Percentiles rank a stretch among this genome's conserved stretches.
Conservation (phyloP, 176 grass and related monocot genomes). For the Avena eriantha region DNA sequence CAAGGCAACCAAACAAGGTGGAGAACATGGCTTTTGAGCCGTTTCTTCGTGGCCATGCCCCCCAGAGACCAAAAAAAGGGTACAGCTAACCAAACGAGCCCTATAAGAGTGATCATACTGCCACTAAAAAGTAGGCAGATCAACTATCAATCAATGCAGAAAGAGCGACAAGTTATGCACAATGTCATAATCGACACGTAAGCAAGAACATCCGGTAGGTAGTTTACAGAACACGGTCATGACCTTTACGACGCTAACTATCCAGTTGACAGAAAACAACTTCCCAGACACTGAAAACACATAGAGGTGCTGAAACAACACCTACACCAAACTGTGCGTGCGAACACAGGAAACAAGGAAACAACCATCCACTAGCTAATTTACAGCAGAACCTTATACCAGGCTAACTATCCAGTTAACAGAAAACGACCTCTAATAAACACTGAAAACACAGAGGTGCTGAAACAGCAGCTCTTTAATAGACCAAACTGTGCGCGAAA, state of each 20-base stretch:
- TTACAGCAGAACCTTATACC: slow-evolving; percentile 6
- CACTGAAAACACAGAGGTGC: background rate
- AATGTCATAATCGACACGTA: background rate
- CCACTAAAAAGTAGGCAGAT: background rate
- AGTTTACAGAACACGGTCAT: slow-evolving; percentile 1
- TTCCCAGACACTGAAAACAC: background rate
- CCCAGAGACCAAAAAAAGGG: too few relatives aligned
- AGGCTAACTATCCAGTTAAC: slow-evolving; percentile 1
- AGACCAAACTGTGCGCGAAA: slow-evolving; percentile 22
- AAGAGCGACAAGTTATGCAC: background rate
- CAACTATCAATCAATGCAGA: background rate
- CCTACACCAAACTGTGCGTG: slow-evolving; percentile 25
- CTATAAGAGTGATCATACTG: background rate
- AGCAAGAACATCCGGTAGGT: background rate
- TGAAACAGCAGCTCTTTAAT: slow-evolving; percentile 23
- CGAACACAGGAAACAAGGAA: background rate
- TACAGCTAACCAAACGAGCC: too few relatives aligned
- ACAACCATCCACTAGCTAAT: background rate
- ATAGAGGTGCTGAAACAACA: background rate
- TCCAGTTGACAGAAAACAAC: background rate
- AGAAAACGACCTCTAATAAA: background rate
- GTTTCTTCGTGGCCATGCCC: too few relatives aligned
- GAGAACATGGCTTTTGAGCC: too few relatives aligned
- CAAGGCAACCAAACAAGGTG: too few relatives aligned
- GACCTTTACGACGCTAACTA: background rate